Conservation (phyloP, 352 stramenopile genomes). For the Albugo laibachii region DNA sequence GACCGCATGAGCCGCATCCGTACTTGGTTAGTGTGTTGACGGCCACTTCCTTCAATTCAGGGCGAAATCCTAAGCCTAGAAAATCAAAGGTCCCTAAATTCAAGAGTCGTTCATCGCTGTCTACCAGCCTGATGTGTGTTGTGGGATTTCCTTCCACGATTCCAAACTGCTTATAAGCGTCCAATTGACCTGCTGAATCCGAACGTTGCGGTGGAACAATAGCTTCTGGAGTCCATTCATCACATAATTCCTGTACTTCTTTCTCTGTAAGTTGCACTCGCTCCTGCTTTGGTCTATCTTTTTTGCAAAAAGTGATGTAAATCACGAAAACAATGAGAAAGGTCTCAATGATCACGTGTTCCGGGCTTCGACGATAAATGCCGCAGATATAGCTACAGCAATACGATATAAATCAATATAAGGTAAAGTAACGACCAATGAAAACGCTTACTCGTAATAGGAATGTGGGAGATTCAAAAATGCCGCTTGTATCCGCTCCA, state of each 20-base stretch:
- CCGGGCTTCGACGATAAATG: conserved; percentile 68
- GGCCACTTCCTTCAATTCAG: conserved; percentile 78
- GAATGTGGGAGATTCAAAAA: conserved; percentile 37
- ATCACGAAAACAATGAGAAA: conserved; percentile 91
- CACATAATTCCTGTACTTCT: conserved; percentile 82
- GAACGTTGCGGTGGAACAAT: conserved; percentile 29
- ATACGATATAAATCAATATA: background rate
- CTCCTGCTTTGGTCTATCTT: conserved; percentile 36
- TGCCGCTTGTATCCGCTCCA: conserved; percentile 30
- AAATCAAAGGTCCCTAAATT: conserved; percentile 97
- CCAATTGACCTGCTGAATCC: conserved; percentile 10
- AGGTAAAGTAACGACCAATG: background rate
- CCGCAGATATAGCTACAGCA: conserved; percentile 37
- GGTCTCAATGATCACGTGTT: conserved; percentile 95
- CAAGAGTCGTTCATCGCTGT: conserved; percentile 44
- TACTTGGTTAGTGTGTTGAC: conserved; percentile 87
- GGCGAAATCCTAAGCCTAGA: conserved; percentile 73
- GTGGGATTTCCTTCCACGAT: conserved; percentile 64
- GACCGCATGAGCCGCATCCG: conserved; percentile 93
- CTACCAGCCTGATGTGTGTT: conserved; percentile 69
- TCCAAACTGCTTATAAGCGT: conserved; percentile 27
- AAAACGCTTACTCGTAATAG: conserved; percentile 37
- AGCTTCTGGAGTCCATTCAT: conserved; percentile 79
- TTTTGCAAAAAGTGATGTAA: conserved; percentile 84
- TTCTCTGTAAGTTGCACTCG: conserved; percentile 48